Conservation (phyloP, 345 rosid genomes). For the Eutrema heterophyllum region DNA sequence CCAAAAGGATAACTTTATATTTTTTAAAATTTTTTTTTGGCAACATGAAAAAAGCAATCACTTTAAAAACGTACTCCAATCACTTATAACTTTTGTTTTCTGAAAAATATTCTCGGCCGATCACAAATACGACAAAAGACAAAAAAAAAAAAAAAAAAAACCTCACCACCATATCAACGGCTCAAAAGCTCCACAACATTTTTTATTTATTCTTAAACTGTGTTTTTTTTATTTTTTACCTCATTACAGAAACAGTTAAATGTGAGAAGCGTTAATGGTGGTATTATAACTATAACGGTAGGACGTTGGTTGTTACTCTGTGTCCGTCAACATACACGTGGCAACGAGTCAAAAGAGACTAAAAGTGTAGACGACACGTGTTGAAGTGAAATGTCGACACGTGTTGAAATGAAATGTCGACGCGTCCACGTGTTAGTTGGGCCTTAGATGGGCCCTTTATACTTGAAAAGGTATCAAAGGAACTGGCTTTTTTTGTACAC, state of each 20-base stretch:
- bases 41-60: not conserved
- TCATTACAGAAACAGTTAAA: no score
- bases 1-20: not conserved
- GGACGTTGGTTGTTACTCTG: not conserved
- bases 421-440: constrained; percentile 10
- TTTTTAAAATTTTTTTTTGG: not conserved
- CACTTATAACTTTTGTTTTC: not conserved
- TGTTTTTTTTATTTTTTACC: no score
- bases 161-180: not conserved
- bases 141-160: no score
- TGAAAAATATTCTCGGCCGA: not conserved
- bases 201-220: no score
- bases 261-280: no score
- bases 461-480: not conserved
- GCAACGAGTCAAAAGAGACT: constrained; percentile 9
- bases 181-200: not conserved
- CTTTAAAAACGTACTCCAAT: not conserved
- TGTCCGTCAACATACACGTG: constrained; percentile 2
- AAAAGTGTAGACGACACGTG: not conserved
- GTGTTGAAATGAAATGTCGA: not conserved
- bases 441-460: not conserved
- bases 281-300: not conserved
- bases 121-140: not conserved
- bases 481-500: not conserved
- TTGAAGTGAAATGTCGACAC: not conserved